Conservation (phyloP, 2,329 filamentous ascomycete species). For the Xylaria sp. region DNA sequence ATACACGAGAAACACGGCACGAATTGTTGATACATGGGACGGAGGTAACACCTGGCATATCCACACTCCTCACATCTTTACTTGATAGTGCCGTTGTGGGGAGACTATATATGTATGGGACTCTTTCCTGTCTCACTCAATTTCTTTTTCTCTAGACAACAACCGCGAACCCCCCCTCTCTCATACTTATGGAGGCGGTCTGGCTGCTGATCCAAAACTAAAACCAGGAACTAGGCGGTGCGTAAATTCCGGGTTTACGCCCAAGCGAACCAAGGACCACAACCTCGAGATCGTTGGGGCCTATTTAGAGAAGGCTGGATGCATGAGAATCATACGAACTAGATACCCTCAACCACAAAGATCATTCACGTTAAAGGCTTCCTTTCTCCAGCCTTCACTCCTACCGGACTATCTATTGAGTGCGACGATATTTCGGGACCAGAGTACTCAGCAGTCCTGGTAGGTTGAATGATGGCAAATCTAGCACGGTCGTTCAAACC, state of each 20-base stretch:
- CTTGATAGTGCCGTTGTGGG: background rate
- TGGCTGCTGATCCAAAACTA: slow-evolving; percentile 24
- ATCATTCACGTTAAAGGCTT: slow-evolving; percentile 3
- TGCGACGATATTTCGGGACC: slow-evolving; percentile 20
- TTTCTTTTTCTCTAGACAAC: slow-evolving; percentile 1
- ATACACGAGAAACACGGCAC: slow-evolving; percentile 13
- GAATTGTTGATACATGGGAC: background rate
- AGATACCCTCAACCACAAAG: slow-evolving; percentile 6
- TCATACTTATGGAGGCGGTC: slow-evolving; percentile 1
- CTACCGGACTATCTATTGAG: slow-evolving; percentile 8
- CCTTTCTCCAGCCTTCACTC: slow-evolving; percentile 2
- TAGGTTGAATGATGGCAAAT: slow-evolving; percentile 55
- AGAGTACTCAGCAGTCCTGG: slow-evolving; percentile 8
- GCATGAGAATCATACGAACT: slow-evolving; percentile 11
- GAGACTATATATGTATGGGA: slow-evolving; percentile 25
- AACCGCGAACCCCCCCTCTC: background rate
- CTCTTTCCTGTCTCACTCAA: slow-evolving; percentile 7
- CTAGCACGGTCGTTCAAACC: slow-evolving; percentile 62
- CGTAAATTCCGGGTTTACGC: slow-evolving; percentile 16
- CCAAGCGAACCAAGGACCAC: slow-evolving; percentile 25
- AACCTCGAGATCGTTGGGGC: slow-evolving; percentile 18
- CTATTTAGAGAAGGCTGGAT: slow-evolving; percentile 21
- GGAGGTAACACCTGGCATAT: slow-evolving; percentile 21
- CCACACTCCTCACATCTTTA: slow-evolving; percentile 1
- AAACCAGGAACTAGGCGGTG: slow-evolving; percentile 14